Percentiles rank a stretch among this genome's conserved stretches.
phyloP scores from a whole-genome alignment of 768 basidiomycete species.

The Amanita polypyramis region DNA sequence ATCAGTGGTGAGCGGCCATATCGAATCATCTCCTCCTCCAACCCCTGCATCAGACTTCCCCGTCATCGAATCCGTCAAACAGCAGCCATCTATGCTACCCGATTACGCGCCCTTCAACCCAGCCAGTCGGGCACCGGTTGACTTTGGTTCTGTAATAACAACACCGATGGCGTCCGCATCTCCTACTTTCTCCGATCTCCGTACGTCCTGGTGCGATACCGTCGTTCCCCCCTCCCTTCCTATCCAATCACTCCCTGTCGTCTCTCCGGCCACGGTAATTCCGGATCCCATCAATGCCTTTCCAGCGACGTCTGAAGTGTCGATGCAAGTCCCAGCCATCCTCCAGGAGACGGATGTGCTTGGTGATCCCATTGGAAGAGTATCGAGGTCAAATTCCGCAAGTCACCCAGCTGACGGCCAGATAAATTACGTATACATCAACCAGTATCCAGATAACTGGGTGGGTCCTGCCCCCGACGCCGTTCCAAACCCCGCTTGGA shows the following conservation, averaged over 20 bases:
- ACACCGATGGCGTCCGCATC: slow-evolving; percentile 10
- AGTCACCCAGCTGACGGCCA: slow-evolving; percentile 31
- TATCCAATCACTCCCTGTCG: slow-evolving; percentile 12
- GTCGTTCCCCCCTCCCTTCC: slow-evolving; percentile 30
- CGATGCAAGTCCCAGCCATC: background rate
- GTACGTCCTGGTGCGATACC: slow-evolving; percentile 30
- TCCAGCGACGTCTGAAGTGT: slow-evolving; percentile 8
- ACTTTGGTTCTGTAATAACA: slow-evolving; percentile 11
- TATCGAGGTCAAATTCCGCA: slow-evolving; percentile 50
- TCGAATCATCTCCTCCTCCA: slow-evolving; percentile 17
- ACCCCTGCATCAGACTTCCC: slow-evolving; percentile 24
- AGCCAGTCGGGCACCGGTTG: slow-evolving; percentile 11
- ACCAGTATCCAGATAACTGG: slow-evolving; percentile 18
- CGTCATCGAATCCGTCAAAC: slow-evolving; percentile 20
- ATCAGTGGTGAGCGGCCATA: background rate
- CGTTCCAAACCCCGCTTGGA: background rate
- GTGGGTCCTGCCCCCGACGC: background rate
- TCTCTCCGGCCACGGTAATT: slow-evolving; percentile 8
- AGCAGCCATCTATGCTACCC: slow-evolving; percentile 10
- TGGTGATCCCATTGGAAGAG: slow-evolving; percentile 35
- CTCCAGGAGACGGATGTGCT: slow-evolving; percentile 12
- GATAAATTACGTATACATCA: slow-evolving; percentile 26
- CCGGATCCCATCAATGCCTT: slow-evolving; percentile 12
- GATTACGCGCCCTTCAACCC: slow-evolving; percentile 17
- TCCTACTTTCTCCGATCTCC: slow-evolving; percentile 21